These are phyloP conservation scores for Coemansia guatemalensis DNA, from an alignment of 192 early-diverging fungal genomes.

Conservation along the genomic window DNA sequence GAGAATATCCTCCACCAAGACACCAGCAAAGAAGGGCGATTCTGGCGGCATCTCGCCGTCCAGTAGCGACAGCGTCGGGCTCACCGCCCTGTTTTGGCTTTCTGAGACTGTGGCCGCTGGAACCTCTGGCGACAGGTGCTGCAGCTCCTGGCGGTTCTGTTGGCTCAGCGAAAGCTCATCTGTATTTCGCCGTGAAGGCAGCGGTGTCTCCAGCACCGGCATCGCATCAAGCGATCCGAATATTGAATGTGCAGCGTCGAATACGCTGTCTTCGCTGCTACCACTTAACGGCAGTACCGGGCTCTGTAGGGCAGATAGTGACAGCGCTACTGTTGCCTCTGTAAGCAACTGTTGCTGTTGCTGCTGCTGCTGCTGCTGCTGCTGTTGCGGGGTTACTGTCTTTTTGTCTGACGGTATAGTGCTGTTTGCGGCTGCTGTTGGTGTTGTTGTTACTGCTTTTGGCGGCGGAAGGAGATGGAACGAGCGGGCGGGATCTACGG, in stretches of 20 bases:
- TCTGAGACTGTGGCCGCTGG: neutral
- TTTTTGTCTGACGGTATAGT: too few species aligned
- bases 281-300: neutral
- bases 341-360: neutral
- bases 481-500: constrained; percentile 1
- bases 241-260: neutral
- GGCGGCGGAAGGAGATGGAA: too few species aligned
- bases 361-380: neutral
- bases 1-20: constrained; percentile 12
- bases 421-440: too few species aligned
- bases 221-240: neutral
- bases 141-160: constrained; percentile 22
- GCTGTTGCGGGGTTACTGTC: neutral
- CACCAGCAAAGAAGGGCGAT: constrained; percentile 28
- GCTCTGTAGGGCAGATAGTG: neutral
- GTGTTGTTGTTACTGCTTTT: too few species aligned
- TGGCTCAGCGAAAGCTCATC: constrained; percentile 26
- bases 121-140: neutral
- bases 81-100: neutral
- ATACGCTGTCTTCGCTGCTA: too few species aligned
- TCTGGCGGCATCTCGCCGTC: constrained; percentile 35
- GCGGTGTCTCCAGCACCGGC: constrained; percentile 30
- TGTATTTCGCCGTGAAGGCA: constrained; percentile 38
- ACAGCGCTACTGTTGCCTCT: neutral
- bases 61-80: constrained; percentile 9